Percentiles rank a stretch among this genome's conserved stretches.
Evolutionary conservation across 164 flowering plant species (phyloP).

Genomic region (Sextonia rubra): DNA sequence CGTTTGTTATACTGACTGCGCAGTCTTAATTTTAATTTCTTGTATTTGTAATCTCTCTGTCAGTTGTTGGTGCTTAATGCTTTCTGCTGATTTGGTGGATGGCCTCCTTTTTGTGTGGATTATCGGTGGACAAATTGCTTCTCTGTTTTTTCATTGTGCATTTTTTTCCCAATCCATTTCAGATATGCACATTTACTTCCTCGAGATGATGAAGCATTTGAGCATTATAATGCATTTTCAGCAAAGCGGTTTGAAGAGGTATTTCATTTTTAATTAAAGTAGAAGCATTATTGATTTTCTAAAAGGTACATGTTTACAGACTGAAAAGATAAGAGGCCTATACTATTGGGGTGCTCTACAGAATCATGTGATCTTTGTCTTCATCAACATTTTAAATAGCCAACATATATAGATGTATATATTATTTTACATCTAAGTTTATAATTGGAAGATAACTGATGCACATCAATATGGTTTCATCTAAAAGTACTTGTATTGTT

Average conservation of each 20-base stretch:
- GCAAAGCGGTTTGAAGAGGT: conserved; percentile 93
- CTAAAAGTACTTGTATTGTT: background rate
- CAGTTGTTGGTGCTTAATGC: background rate
- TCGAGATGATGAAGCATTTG: conserved; percentile 90
- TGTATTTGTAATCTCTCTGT: background rate
- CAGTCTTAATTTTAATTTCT: too few relatives aligned
- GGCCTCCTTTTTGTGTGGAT: background rate
- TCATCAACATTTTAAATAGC: too few relatives aligned
- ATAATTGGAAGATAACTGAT: background rate
- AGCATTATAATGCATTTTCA: conserved; percentile 59
- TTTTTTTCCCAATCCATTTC: conserved; percentile 5
- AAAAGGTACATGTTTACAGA: background rate
- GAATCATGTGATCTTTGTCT: too few relatives aligned
- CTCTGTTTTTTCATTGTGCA: background rate
- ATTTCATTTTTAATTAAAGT: conserved; percentile 1
- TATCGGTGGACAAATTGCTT: background rate
- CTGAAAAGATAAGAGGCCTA: background rate
- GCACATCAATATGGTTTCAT: background rate
- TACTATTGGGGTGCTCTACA: too few relatives aligned
- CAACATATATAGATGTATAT: too few relatives aligned
- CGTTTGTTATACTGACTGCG: too few relatives aligned
- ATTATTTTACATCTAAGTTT: too few relatives aligned
- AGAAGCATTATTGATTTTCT: background rate
- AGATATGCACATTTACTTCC: conserved; percentile 93
- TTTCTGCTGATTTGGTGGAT: too few relatives aligned